Evolutionary conservation across 108 stramenopile species (phyloP).

Genomic region (Discostella stelligeroides): DNA sequence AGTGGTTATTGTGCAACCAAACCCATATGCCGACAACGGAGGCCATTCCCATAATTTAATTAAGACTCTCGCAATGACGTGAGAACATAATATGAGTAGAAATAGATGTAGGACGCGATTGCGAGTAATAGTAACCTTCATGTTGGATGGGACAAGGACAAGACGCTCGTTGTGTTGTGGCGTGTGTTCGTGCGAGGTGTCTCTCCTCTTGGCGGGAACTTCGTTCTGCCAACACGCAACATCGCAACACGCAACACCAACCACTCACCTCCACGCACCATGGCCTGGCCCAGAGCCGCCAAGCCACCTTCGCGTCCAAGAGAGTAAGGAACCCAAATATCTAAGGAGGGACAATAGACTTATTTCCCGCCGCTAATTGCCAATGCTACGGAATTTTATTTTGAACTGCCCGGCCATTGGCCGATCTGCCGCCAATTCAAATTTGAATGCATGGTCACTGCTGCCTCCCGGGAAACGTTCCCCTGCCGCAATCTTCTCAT

Average conservation of each 20-base stretch:
- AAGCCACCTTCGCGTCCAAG: too few species aligned
- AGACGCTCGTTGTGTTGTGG: neutral
- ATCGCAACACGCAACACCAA: too few species aligned
- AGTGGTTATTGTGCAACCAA: slow-evolving; percentile 23
- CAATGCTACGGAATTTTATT: too few species aligned
- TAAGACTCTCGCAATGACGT: slow-evolving; percentile 23
- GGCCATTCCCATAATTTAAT: slow-evolving; percentile 34
- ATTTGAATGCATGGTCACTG: neutral
- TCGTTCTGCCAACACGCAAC: neutral
- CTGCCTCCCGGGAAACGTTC: too few species aligned
- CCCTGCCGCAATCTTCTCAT: neutral
- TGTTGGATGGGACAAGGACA: neutral
- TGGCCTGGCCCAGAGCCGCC: too few species aligned
- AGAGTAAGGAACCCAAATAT: too few species aligned
- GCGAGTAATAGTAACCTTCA: slow-evolving; percentile 30
- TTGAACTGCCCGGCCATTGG: too few species aligned
- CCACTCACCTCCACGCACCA: too few species aligned
- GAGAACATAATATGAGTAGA: slow-evolving; percentile 13
- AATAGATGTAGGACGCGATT: slow-evolving; percentile 39
- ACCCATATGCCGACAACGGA: slow-evolving; percentile 39
- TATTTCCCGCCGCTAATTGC: too few species aligned
- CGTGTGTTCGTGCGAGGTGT: neutral
- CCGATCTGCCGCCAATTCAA: neutral
- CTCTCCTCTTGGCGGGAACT: neutral
- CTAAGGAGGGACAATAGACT: too few species aligned